Evolutionary conservation across 257 asterid genomes (phyloP), one percentile per base, ranked within the genome.

Genomic region (Nicotiana otophora): DNA sequence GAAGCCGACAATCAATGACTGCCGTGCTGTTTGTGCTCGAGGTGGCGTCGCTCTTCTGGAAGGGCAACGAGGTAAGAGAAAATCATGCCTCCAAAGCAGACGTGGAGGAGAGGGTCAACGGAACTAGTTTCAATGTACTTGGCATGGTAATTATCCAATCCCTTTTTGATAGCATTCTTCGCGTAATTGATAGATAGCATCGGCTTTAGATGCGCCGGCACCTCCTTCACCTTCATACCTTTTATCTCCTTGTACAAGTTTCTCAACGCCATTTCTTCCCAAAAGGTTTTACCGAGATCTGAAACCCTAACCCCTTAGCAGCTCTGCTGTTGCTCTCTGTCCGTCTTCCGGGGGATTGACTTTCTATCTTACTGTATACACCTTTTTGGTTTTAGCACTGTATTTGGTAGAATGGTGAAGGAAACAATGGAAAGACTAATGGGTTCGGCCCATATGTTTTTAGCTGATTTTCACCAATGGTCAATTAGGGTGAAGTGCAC

Each of bases 31-130:
- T 90, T 86, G 85, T 94, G 98, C 79, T 86, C 89, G 82, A 94
- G 97, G 83, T 95, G 99, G 51, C 99, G 98, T 82, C 98, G 99
- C 94, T 95, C 99, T 92, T 95, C 97, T 1, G 99, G 99, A 42
- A 95, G 97, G 78, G 97, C 97, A 19, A 95, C 85, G 86, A 95
- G 94, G 90, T 94, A 95, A 54, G 98, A 94, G 39, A 95, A 84
- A 66, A 87, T 82, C 96, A 94, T 92, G 19, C 99, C 99, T 0
- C 99, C 99, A 62, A 91, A 89, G 84, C 97, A 94, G 78, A 95
- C 85, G 86, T 95, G 99, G 70, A 78, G 88, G 77, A 95, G 86
- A 10, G 98, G 98, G 4, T 87, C 89, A 36, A 85, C 33, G 82
- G 97, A 92, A 78, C 86, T 81, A 66, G 99, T 92, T 88, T 90